Base-by-base conservation (phyloP, 805 yeast species). In the Hanseniaspora lachancei region DNA sequence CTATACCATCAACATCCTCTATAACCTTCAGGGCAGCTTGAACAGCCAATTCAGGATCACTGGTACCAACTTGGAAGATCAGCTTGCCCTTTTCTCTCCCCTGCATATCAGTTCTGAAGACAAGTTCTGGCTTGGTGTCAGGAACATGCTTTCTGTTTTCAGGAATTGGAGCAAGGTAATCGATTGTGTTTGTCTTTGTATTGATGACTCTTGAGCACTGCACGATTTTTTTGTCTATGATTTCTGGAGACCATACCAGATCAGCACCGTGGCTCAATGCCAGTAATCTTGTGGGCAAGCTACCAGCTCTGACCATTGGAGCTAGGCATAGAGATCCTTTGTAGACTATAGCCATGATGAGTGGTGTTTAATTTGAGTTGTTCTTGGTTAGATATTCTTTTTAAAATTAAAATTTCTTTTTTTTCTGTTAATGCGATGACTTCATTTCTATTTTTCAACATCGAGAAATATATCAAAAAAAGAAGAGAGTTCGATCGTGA, bases 231-330 rank as follows among this genome's bases (percentile, higher is more conserved):
- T 83, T 86, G 66, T 93, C 98, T 23, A 93, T 78, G 58, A 89
- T 84, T 67, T 93, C 98, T 0, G 98, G 98, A 16, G 76, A 80
- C 98, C 98, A 93, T 5, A 93, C 97, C 48, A 91, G 72, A 68
- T 93, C 97, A 0, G 96, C 96, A 2, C 96, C 97, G 66, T 86
- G 75, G 60, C 77, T 78, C 24, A 93, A 73, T 0, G 96, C 82
- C 60, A 89, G 66, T 8, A 91, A 74, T 56, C 98, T 74, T 9
- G 89, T 82, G 6, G 98, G 97, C 5, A 93, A 77, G 70, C 93
- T 98, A 13, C 97, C 96, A 42, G 91, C 85, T 38, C 98, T 75
- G 51, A 91, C 96, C 98, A 91, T 91, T 0, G 98, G 98, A 0
- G 97, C 97, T 41, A 91, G 76, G 21, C 84, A 95, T 55, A 89